Conservation (phyloP, 768 basidiomycete genomes). For the Phaeotremella fagi region DNA sequence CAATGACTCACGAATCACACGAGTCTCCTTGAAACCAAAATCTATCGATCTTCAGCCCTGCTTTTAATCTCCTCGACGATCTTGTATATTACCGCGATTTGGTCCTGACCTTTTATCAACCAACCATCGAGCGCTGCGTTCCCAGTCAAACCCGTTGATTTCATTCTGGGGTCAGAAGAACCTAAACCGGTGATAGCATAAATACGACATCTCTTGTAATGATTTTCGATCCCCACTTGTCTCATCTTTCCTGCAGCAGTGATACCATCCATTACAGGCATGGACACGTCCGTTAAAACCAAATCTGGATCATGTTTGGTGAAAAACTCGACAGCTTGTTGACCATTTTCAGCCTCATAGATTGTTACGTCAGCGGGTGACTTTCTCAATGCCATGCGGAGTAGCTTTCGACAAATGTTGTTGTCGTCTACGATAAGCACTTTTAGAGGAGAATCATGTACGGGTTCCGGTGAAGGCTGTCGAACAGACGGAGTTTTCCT, state of each 20-base stretch:
- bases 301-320: constrained; percentile 23
- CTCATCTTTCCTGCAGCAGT: constrained; percentile 28
- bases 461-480: not conserved
- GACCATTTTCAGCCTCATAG: constrained; percentile 22
- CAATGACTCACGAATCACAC: not conserved
- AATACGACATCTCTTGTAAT: constrained; percentile 9
- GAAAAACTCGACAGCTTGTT: constrained; percentile 25
- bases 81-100: constrained; percentile 10
- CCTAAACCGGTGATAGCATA: constrained; percentile 40
- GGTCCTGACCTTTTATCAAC: constrained; percentile 37
- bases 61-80: constrained; percentile 18
- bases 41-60: not conserved
- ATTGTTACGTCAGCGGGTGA: constrained; percentile 5
- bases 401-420: constrained; percentile 24
- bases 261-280: constrained; percentile 41
- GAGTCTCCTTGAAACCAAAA: not conserved
- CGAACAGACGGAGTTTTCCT: not conserved
- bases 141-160: constrained; percentile 25
- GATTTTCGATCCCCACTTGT: constrained; percentile 7
- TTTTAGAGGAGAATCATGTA: constrained; percentile 1
- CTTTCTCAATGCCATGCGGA: constrained; percentile 18
- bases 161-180: constrained; percentile 29
- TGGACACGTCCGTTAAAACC: constrained; percentile 36
- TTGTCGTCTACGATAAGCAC: constrained; percentile 38
- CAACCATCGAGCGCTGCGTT: constrained; percentile 34